Percentiles rank a stretch among this genome's conserved stretches.
phyloP scores from a whole-genome alignment of 345 rosid genomes.

The Arabis alpina region DNA sequence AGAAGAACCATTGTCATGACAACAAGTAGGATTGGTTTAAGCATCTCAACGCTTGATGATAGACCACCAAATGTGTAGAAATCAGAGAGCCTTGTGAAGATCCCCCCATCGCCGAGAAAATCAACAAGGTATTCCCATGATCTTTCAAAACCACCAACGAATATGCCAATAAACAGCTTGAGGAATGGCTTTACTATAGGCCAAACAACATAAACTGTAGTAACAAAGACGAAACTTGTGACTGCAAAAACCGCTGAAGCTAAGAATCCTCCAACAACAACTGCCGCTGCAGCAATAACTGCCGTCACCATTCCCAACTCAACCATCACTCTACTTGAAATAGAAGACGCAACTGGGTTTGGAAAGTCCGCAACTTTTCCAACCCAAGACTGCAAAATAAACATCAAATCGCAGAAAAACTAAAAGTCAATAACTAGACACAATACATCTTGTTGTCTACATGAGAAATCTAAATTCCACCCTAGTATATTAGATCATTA shows the following conservation, averaged over 20 bases:
- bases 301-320: constrained; percentile 95
- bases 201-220: constrained; percentile 81
- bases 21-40: constrained; percentile 73
- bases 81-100: constrained; percentile 63
- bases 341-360: constrained; percentile 87
- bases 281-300: constrained; percentile 84
- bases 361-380: constrained; percentile 76
- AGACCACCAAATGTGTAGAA: constrained; percentile 79
- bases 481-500: constrained; percentile 14
- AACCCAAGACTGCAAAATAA: constrained; percentile 71
- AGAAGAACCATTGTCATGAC: constrained; percentile 86
- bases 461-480: constrained; percentile 1
- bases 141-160: constrained; percentile 61
- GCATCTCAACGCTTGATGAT: constrained; percentile 78
- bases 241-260: constrained; percentile 89
- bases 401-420: constrained; percentile 12
- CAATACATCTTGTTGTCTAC: not conserved
- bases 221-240: constrained; percentile 72
- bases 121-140: constrained; percentile 68
- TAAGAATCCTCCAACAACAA: constrained; percentile 80
- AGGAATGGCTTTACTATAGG: constrained; percentile 77
- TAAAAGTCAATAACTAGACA: constrained; percentile 25
- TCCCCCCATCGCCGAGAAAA: constrained; percentile 66
- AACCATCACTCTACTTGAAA: constrained; percentile 94
- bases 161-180: constrained; percentile 61